Evolutionary conservation across 2,329 filamentous ascomycete genomes (phyloP).

Genomic region (Hypoxylon sp.): DNA sequence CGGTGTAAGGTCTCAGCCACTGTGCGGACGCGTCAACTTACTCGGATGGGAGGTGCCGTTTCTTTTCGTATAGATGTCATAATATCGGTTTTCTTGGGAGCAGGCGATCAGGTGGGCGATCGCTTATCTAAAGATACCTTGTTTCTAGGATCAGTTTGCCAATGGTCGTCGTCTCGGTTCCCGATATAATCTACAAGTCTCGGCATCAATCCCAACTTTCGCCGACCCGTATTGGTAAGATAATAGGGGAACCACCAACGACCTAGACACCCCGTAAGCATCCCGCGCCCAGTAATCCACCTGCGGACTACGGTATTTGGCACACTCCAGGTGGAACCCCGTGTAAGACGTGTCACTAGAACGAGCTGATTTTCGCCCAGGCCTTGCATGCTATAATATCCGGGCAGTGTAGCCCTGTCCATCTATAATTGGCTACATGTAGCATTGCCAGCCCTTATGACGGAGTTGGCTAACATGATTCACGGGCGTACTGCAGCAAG

Average conservation of each 20-base stretch:
- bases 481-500: slow-evolving; percentile 17
- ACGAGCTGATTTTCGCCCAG: slow-evolving; percentile 18
- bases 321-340: slow-evolving; percentile 27
- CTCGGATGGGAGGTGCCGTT: slow-evolving; percentile 20
- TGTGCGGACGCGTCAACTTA: slow-evolving; percentile 29
- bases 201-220: slow-evolving; percentile 29
- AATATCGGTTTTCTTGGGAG: slow-evolving; percentile 6
- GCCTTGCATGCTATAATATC: slow-evolving; percentile 21
- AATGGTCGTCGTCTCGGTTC: slow-evolving; percentile 19
- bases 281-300: slow-evolving; percentile 25
- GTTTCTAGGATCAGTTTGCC: slow-evolving; percentile 6
- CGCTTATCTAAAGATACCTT: background rate
- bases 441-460: slow-evolving; percentile 23
- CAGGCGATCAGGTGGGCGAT: background rate
- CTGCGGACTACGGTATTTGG: slow-evolving; percentile 27
- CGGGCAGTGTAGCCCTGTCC: slow-evolving; percentile 37
- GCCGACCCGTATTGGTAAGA: slow-evolving; percentile 19
- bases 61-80: slow-evolving; percentile 12
- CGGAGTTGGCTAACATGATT: slow-evolving; percentile 11
- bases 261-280: slow-evolving; percentile 29
- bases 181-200: slow-evolving; percentile 21
- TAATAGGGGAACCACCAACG: slow-evolving; percentile 13
- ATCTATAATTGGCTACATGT: slow-evolving; percentile 32
- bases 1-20: slow-evolving; percentile 43
- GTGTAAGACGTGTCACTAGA: slow-evolving; percentile 37